phyloP scores from a whole-genome alignment of 2,329 filamentous ascomycete species.

The Exophiala mesophila region DNA sequence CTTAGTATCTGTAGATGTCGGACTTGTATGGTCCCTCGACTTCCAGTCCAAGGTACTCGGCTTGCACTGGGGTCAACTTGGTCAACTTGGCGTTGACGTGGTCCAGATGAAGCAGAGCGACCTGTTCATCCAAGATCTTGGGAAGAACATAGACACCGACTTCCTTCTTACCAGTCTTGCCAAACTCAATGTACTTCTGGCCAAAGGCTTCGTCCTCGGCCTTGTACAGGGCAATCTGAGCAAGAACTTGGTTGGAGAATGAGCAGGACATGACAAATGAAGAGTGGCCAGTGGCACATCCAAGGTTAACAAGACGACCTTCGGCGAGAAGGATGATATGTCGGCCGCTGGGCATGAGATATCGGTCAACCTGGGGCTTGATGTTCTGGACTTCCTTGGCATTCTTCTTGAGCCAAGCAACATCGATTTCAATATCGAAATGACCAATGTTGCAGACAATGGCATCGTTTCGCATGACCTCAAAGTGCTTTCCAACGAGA shows the following conservation, averaged over 20 bases:
- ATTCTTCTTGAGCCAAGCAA: slow-evolving; percentile 98
- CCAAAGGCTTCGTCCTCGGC: slow-evolving; percentile 78
- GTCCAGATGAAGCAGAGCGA: slow-evolving; percentile 84
- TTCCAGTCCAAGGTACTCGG: slow-evolving; percentile 87
- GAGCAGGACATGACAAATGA: slow-evolving; percentile 99
- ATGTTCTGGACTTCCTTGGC: slow-evolving; percentile 92
- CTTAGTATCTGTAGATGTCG: slow-evolving; percentile 65
- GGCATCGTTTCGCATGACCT: slow-evolving; percentile 92
- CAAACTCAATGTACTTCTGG: slow-evolving; percentile 94
- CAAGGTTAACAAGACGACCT: slow-evolving; percentile 98
- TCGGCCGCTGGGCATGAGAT: slow-evolving; percentile 84
- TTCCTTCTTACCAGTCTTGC: slow-evolving; percentile 82
- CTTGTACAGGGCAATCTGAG: slow-evolving; percentile 98
- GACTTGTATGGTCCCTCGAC: slow-evolving; percentile 91
- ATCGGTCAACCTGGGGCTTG: slow-evolving; percentile 99
- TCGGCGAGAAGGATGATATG: slow-evolving; percentile 98
- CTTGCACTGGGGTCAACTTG: slow-evolving; percentile 77
- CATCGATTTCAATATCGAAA: slow-evolving; percentile 99
- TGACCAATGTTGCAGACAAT: slow-evolving; percentile 99
- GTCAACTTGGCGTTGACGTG: slow-evolving; percentile 95
- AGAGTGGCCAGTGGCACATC: slow-evolving; percentile 97
- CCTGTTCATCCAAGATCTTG: slow-evolving; percentile 99
- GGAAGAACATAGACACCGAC: slow-evolving; percentile 93
- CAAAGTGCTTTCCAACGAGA: slow-evolving; percentile 84
- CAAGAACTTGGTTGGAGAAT: slow-evolving; percentile 99